Base-by-base conservation (phyloP, 2,329 filamentous ascomycete genomes). In the Apiospora koreana region DNA sequence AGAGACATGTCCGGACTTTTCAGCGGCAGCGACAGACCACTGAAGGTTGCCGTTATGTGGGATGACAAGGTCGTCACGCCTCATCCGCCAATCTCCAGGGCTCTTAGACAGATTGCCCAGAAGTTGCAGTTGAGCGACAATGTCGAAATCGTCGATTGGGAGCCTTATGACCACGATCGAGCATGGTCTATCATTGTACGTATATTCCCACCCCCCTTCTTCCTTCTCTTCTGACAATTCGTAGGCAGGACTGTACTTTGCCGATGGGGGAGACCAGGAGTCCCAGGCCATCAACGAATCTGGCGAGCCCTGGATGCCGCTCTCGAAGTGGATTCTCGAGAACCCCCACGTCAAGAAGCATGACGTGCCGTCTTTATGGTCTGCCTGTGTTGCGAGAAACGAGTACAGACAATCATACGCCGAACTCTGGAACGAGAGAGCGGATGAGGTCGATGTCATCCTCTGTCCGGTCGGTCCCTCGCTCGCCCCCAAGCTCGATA, bases 31-130 rank as follows among this genome's bases (percentile, higher is more conserved):
- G 79, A 70, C 89, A 79, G 79, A 70, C 89, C 86, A 72, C 79
- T 92, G 7, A 89, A 87, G 74, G 82, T 93, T n/a, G 91, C 85
- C 0, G 83, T 90, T 1, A 79, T 91, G 64, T 86, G 86, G 82
- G 83, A 88, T 77, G 89, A 92, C 71, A 87, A 85, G 0, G 83
- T 91, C 14, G 87, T 91, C 0, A 85, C 82, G 73, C 88, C 88
- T 1, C 89, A 90, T 71, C 89, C 89, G 0, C 89, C 89, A 0
- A 83, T 91, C 46, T 80, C 80, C 0, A 80, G 90, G 50, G 90
- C 89, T 0, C 75, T 93, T 93, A 48, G 81, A 82, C 68, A 88
- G 68, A 83, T 88, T 0, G 86, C 86, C 0, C 83, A 84, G 16
- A 86, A 86, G 77, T 73, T 92, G 70, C 82, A 78, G 75, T 73